These are phyloP conservation scores for Xylariaceae sp. DNA, from an alignment of 2,329 filamentous ascomycete genomes.

Conservation along the genomic window DNA sequence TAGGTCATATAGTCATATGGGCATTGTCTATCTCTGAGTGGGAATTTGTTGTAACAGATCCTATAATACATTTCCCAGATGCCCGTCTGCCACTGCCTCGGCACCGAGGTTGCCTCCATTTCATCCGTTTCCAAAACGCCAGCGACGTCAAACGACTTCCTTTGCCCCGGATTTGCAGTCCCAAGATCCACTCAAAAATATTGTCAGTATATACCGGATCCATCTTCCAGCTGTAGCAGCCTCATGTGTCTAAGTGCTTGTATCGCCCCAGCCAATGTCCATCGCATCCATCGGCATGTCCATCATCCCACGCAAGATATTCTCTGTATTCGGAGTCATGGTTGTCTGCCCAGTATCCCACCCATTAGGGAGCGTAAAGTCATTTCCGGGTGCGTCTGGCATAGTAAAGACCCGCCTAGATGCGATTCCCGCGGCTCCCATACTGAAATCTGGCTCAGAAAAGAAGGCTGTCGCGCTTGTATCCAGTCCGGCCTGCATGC, in stretches of 20 bases:
- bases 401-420: constrained; percentile 31
- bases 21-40: neutral
- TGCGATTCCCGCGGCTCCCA: constrained; percentile 29
- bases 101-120: neutral
- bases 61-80: neutral
- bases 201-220: too few species aligned
- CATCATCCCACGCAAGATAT: constrained; percentile 48
- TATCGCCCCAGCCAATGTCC: constrained; percentile 23
- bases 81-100: neutral
- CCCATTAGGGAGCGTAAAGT: constrained; percentile 38
- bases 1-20: too few species aligned
- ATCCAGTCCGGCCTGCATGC: constrained; percentile 33
- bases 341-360: constrained; percentile 41
- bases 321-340: constrained; percentile 31
- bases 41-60: neutral
- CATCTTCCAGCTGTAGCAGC: too few species aligned
- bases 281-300: constrained; percentile 55
- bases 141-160: neutral
- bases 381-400: constrained; percentile 32
- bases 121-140: neutral
- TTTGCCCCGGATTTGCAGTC: too few species aligned
- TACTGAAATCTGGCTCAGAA: constrained; percentile 33
- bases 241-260: too few species aligned
- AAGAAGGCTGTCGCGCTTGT: constrained; percentile 36
- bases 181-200: too few species aligned